Base-by-base conservation (phyloP, 2,329 filamentous ascomycete species). In the Fonsecaea multimorphosa region DNA sequence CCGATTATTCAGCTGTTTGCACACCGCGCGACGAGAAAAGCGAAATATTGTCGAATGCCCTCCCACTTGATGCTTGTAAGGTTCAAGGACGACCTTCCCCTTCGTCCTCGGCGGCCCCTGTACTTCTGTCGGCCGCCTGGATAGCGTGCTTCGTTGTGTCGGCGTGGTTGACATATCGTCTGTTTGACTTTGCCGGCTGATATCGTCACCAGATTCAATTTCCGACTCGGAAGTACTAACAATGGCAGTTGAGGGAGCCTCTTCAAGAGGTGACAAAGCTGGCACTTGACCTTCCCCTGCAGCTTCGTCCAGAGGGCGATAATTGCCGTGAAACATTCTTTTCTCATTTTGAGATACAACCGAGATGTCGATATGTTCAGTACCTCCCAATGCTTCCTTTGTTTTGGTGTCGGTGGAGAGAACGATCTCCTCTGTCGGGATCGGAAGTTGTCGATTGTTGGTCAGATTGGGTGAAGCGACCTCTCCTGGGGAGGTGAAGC, bases 1-100 rank as follows among this genome's bases (percentile, higher is more conserved):
- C 74, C 94, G 87, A 77, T 97, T 99, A 78, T 97, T 99, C 74
- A 99, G 86, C 79, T 97, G 93, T 79, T 99, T 99, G 84, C 95
- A 99, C 11, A 99, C 93, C 63, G 95, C 95, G 73, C 93, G 87
- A 71, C 92, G 89, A 19, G 95, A 98, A 76, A 99, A 98, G 49
- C 94, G 90, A 86, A 96, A 99, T 38, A 99, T 86, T 0, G 94
- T 97, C 6, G 93, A 97, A 77, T 99, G 95, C 0, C 95, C 95
- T 65, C 95, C 95, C 62, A 99, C 95, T 79, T 99, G 95, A 79
- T 99, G 95, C 71, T 92, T 92, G 79, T 97, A 99, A 1, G 95
- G 95, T 74, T 97, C 97, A 66, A 99, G 84, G 77, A 98, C 93
- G 71, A 99, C 96, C 32, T 94, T 94, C 69, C 94, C 92, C 31